Evolutionary conservation across 1,284 basidiomycete species (phyloP), one percentile per base, ranked within the genome.

Genomic region (Ganoderma lucidum): DNA sequence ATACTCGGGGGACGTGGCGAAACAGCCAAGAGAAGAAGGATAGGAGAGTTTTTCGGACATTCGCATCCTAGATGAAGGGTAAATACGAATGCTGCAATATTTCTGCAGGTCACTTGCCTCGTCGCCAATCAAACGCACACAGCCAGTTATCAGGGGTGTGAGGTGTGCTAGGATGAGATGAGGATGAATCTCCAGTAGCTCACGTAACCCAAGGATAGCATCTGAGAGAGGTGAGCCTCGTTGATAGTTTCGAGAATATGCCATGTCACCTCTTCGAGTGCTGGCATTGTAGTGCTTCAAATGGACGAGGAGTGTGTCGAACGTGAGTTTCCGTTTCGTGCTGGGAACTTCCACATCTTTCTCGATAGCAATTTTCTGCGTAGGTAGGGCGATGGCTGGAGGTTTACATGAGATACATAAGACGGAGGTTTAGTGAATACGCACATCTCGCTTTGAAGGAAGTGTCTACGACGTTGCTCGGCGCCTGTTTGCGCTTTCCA

Each of bases 391-490:
- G 78, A 98, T 97, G 17, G 94, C 96, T 97, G 75, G n/a, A 53
- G 62, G 62, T 51, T 65, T 19, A 23, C 53, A 67, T 71, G 39
- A 64, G 67, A 14, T 64, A 19, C 17, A 41, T 6, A 37, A 45
- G 53, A 35, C 15, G 14, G 17, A 4, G 0, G 58, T 42, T 8
- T 17, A 14, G 32, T 53, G 23, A n/a, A 41, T 28, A 79, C 87
- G 77, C 69, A 96, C 96, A 96, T 73, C 94, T 88, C 56, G 96
- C 91, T 80, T 96, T 98, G 88, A 97, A 98, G 0, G 96, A 96
- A 0, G 97, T 98, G 80, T 99, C 95, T 73, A 98, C 90, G 10
- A 90, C 94, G 87, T 98, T 99, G 64, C 83, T 88, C 10, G 96
- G 86, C 9, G 84, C 78, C 77, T 94, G 90, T 80, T 97, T 99